These are phyloP conservation scores for Leccinum variicolor DNA, from an alignment of 768 basidiomycete genomes.

Conservation along the genomic window DNA sequence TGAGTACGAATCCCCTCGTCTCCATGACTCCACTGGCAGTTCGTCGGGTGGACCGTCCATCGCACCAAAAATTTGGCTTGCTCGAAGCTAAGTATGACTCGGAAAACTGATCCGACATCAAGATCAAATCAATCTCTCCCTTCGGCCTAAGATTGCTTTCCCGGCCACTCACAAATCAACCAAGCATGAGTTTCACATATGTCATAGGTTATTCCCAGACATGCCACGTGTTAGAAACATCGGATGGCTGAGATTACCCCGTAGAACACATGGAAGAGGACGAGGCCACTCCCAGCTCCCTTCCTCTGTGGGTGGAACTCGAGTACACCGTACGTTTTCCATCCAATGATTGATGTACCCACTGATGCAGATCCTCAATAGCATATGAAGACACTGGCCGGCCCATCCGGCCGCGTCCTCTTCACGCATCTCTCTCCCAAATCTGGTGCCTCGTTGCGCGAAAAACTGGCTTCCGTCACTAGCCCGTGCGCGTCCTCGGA, in stretches of 20 bases:
- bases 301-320: constrained; percentile 89
- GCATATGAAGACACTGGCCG: constrained; percentile 85
- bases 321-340: constrained; percentile 72
- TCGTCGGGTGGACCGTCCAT: not conserved
- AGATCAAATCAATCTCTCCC: not conserved
- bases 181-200: constrained; percentile 46
- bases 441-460: constrained; percentile 54
- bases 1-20: not conserved
- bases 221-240: not conserved
- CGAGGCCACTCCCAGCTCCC: constrained; percentile 63
- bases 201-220: constrained; percentile 48
- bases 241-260: not conserved
- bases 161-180: not conserved
- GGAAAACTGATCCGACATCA: not conserved
- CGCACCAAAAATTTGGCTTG: not conserved
- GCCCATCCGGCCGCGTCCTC: constrained; percentile 57
- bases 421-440: constrained; percentile 86
- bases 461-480: constrained; percentile 12
- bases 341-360: not conserved
- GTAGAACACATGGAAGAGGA: constrained; percentile 96
- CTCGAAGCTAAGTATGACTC: not conserved
- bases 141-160: not conserved
- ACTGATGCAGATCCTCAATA: constrained; percentile 26
- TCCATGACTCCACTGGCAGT: not conserved
- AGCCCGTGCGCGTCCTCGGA: constrained; percentile 18